A percentile compares a stretch with the other conserved stretches of the same genome.
Conservation (phyloP, 768 basidiomycete genomes). For the Boletales sp. region DNA sequence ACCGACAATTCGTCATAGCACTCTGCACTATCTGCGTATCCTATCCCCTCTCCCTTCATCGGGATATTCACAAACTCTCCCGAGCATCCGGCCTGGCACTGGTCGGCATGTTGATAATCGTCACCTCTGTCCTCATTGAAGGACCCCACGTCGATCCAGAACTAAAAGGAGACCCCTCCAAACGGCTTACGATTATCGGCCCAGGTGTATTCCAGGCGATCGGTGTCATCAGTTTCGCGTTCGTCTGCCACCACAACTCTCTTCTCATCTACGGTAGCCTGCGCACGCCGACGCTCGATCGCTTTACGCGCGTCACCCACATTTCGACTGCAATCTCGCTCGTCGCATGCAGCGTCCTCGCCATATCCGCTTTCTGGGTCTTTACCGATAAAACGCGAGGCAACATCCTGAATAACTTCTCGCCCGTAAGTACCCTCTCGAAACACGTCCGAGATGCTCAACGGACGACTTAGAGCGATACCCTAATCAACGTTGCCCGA, state of each 20-base stretch:
- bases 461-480: conserved; percentile 54
- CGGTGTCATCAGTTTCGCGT: conserved; percentile 95
- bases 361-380: conserved; percentile 79
- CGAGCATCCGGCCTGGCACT: conserved; percentile 90
- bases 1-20: conserved; percentile 86
- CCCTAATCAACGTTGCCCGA: conserved; percentile 92
- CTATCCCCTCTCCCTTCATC: conserved; percentile 91
- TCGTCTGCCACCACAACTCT: conserved; percentile 97
- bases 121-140: conserved; percentile 77
- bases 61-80: conserved; percentile 96
- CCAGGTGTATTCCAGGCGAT: conserved; percentile 91
- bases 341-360: conserved; percentile 79
- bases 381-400: conserved; percentile 92
- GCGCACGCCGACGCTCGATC: conserved; percentile 88
- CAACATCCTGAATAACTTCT: conserved; percentile 97
- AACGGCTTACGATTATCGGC: conserved; percentile 71
- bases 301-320: conserved; percentile 91
- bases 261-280: conserved; percentile 94
- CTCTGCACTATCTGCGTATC: conserved; percentile 87
- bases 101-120: conserved; percentile 92
- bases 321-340: conserved; percentile 84
- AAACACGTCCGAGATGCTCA: conserved; percentile 2
- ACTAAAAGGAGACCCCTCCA: conserved; percentile 71
- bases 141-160: conserved; percentile 71
- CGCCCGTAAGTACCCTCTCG: conserved; percentile 44